Evolutionary conservation across 2,329 filamentous ascomycete species (phyloP), one percentile per base, ranked within the genome.

Genomic region (Aspergillus felis): DNA sequence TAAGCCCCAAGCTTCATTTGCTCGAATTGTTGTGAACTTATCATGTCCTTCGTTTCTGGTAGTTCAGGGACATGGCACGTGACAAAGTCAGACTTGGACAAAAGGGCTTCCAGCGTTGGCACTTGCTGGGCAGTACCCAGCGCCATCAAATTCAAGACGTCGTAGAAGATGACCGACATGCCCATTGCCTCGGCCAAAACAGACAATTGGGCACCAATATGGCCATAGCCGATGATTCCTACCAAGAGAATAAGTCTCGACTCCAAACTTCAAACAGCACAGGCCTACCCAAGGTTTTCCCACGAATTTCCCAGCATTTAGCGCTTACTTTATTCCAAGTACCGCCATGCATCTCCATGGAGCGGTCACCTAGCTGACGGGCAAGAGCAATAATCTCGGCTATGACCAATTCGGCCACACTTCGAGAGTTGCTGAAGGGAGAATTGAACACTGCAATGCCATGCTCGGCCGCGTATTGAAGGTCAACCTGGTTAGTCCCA

Each of bases 371-470:
- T 35, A 99, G 82, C 77, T 99, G 94, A 58, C 94, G 88, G 24
- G 94, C 94, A 54, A 99, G 87, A 42, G 83, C 81, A 69, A 99
- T 97, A 71, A 99, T 92, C 77, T 97, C 93, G 54, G 82, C 89
- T 72, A 99, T 97, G 67, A 97, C 92, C 56, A 97, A 82, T 80
- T 99, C 94, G 56, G 94, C 94, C 53, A 99, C 94, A 73, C 91
- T 96, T 74, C 94, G 89, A 8, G 93, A 97, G 79, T 99, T 99
- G 78, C 90, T 92, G 78, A 99, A 99, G 1, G 94, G 94, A 49
- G 94, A 97, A 79, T 99, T 99, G 86, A 99, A 99, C 63, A 99
- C 94, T 38, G 92, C 92, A 73, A 97, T 96, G 64, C 94, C 75
- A 59, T 78, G 71, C 20, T 75, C 71, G n/a, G 75, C 75, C 4